Evolutionary conservation across 1,284 basidiomycete genomes (phyloP).

Genomic region (Anthracocystis setariae): DNA sequence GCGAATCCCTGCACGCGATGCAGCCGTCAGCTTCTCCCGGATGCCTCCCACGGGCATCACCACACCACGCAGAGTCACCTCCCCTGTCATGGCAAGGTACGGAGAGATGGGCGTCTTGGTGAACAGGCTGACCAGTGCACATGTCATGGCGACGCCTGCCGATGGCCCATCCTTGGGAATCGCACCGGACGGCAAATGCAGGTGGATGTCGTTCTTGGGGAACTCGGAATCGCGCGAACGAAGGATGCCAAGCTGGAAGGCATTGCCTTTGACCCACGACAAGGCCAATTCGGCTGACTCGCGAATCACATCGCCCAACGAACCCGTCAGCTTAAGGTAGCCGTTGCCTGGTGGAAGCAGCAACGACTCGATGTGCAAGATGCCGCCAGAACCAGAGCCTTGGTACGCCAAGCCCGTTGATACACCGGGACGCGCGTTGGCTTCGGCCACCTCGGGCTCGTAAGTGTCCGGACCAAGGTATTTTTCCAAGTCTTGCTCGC

Average conservation of each 20-base stretch:
- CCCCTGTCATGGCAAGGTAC: slow-evolving; percentile 65
- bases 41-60: slow-evolving; percentile 66
- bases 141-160: slow-evolving; percentile 86
- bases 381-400: slow-evolving; percentile 85
- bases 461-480: slow-evolving; percentile 84
- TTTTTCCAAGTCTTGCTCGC: slow-evolving; percentile 79
- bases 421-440: slow-evolving; percentile 76
- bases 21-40: slow-evolving; percentile 64
- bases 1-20: slow-evolving; percentile 79
- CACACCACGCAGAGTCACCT: slow-evolving; percentile 62
- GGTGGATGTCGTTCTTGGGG: slow-evolving; percentile 82
- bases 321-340: slow-evolving; percentile 80
- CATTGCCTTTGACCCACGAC: slow-evolving; percentile 75
- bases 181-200: slow-evolving; percentile 86
- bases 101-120: slow-evolving; percentile 74
- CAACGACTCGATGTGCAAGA: slow-evolving; percentile 83
- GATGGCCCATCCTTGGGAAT: slow-evolving; percentile 88
- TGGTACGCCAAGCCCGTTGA: slow-evolving; percentile 88
- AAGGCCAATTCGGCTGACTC: slow-evolving; percentile 87
- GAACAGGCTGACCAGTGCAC: slow-evolving; percentile 83
- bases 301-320: slow-evolving; percentile 77
- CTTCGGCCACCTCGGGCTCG: slow-evolving; percentile 81
- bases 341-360: slow-evolving; percentile 77
- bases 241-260: slow-evolving; percentile 82
- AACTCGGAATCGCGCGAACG: slow-evolving; percentile 77